These are phyloP conservation scores for Schwanniomyces yamadae DNA, from an alignment of 805 yeast species.

Conservation along the genomic window DNA sequence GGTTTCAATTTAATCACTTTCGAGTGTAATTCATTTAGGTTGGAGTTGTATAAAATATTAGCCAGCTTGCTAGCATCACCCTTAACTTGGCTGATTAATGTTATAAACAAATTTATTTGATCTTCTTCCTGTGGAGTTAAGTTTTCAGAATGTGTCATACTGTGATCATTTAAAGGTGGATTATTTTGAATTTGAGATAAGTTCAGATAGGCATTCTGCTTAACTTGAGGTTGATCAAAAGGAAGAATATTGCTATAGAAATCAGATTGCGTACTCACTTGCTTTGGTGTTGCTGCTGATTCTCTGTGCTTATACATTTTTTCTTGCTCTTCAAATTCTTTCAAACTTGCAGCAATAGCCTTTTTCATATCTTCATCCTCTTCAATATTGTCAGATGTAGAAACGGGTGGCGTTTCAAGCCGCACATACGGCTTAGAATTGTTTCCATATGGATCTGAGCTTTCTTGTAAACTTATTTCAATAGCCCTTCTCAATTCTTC, in stretches of 20 bases:
- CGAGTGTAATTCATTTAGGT: constrained; percentile 56
- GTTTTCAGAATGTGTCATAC: too few species aligned
- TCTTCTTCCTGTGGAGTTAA: constrained; percentile 67
- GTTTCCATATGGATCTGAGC: constrained; percentile 16
- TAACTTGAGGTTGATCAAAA: constrained; percentile 10
- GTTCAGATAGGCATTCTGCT: too few species aligned
- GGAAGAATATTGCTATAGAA: constrained; percentile 31
- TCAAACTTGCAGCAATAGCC: constrained; percentile 89
- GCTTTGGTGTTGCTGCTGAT: constrained; percentile 19
- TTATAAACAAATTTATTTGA: constrained; percentile 64
- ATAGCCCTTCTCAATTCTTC: constrained; percentile 78
- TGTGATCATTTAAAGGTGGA: too few species aligned
- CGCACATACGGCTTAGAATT: constrained; percentile 6
- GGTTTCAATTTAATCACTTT: constrained; percentile 65
- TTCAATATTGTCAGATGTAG: constrained; percentile 35
- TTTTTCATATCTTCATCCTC: constrained; percentile 86
- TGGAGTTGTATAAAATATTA: constrained; percentile 43
- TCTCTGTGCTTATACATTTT: constrained; percentile 12
- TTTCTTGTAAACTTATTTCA: constrained; percentile 70
- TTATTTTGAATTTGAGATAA: too few species aligned
- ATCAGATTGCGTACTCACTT: constrained; percentile 16
- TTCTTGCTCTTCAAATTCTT: constrained; percentile 55
- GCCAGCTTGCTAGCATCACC: constrained; percentile 44
- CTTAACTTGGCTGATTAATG: constrained; percentile 56
- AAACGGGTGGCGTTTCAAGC: constrained; percentile 15